Evolutionary conservation across 768 basidiomycete species (phyloP).

Genomic region (Pleurotus pulmonarius): DNA sequence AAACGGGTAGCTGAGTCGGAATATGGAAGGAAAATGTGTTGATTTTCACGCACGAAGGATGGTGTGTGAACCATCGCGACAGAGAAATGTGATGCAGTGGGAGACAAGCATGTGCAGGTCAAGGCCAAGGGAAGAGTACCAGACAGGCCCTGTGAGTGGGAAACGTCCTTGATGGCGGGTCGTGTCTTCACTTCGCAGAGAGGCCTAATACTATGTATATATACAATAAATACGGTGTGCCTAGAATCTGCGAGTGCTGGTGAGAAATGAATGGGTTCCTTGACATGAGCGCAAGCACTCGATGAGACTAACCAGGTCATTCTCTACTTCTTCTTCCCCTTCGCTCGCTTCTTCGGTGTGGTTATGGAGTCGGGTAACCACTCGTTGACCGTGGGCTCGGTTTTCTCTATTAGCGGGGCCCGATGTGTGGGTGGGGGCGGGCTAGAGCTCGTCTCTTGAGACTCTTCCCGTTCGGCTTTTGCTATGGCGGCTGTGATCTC

Average conservation of each 20-base stretch:
- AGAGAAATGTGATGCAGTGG: background rate
- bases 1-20: background rate
- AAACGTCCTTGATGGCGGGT: background rate
- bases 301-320: too few species aligned
- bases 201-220: too few species aligned
- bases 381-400: slow-evolving; percentile 36
- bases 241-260: too few species aligned
- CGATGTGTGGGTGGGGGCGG: slow-evolving; percentile 1
- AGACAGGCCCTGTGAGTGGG: background rate
- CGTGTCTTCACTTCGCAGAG: too few species aligned
- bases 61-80: background rate
- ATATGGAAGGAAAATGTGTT: background rate
- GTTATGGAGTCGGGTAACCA: slow-evolving; percentile 49
- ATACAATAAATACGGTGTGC: too few species aligned
- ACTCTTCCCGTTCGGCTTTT: slow-evolving; percentile 31
- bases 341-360: slow-evolving; percentile 38
- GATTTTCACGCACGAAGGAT: background rate
- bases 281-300: too few species aligned
- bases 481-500: slow-evolving; percentile 46
- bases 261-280: too few species aligned
- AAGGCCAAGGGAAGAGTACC: background rate
- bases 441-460: background rate
- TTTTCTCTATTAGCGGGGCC: slow-evolving; percentile 12
- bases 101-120: background rate
- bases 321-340: slow-evolving; percentile 26